A percentile compares a stretch with the other conserved stretches of the same genome.
Evolutionary conservation across 78 protist genomes (phyloP).

Genomic region (Chrysochromulina parva): DNA sequence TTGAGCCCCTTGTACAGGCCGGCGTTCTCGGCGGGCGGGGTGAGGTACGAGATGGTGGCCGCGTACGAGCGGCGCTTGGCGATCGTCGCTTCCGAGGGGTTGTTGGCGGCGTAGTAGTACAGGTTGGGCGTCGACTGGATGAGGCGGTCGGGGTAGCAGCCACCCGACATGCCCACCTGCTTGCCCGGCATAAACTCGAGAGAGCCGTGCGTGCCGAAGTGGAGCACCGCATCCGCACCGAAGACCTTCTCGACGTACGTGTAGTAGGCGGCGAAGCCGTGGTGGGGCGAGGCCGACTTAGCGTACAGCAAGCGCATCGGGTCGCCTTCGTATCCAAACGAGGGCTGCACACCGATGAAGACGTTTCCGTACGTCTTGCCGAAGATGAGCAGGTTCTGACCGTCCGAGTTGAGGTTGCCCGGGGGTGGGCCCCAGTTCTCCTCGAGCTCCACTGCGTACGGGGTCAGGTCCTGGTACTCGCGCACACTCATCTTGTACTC

Average conservation of each 20-base stretch:
- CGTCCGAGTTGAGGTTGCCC: slow-evolving; percentile 58
- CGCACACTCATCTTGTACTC: slow-evolving; percentile 38
- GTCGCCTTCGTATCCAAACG: slow-evolving; percentile 64
- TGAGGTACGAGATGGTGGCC: slow-evolving; percentile 57
- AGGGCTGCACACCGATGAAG: slow-evolving; percentile 62
- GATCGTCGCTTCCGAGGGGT: slow-evolving; percentile 60
- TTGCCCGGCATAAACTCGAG: slow-evolving; percentile 67
- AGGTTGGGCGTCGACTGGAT: slow-evolving; percentile 49
- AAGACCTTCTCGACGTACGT: slow-evolving; percentile 54
- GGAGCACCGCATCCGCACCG: slow-evolving; percentile 60
- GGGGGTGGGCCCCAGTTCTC: slow-evolving; percentile 59
- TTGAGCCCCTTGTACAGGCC: slow-evolving; percentile 61
- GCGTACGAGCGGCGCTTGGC: slow-evolving; percentile 63
- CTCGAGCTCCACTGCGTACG: slow-evolving; percentile 46
- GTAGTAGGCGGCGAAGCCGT: slow-evolving; percentile 63
- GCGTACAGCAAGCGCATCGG: slow-evolving; percentile 62
- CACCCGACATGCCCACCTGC: slow-evolving; percentile 50
- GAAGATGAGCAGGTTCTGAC: slow-evolving; percentile 46
- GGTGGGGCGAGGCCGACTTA: slow-evolving; percentile 55
- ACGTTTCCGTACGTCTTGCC: slow-evolving; percentile 54
- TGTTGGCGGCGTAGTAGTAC: slow-evolving; percentile 62
- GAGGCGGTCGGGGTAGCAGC: slow-evolving; percentile 59
- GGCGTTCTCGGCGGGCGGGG: slow-evolving; percentile 65
- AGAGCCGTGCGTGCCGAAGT: slow-evolving; percentile 65
- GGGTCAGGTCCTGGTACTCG: slow-evolving; percentile 50